phyloP scores from a whole-genome alignment of 495 filamentous ascomycete species.

The Lasiosphaeria miniovina region DNA sequence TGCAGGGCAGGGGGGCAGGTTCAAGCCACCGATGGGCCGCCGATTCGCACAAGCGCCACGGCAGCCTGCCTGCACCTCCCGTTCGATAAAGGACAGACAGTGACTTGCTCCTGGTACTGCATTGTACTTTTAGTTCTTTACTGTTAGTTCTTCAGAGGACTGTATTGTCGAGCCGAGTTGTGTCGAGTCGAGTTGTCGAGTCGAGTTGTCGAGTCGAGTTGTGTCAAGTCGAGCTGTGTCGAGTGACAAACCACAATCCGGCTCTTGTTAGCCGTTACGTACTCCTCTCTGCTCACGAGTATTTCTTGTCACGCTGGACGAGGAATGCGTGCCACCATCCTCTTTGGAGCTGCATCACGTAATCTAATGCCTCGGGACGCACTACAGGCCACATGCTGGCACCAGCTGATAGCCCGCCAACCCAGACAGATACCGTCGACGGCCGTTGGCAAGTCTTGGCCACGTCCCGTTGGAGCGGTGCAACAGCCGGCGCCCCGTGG shows the following conservation, averaged over 20 bases:
- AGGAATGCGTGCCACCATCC: neutral
- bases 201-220: too few relatives aligned
- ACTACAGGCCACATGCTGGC: slow-evolving; percentile 22
- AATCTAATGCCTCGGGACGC: slow-evolving; percentile 19
- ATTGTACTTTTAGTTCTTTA: neutral
- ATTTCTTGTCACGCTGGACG: neutral
- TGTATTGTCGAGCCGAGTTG: too few relatives aligned
- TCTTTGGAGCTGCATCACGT: slow-evolving; percentile 19
- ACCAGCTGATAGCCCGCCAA: slow-evolving; percentile 20
- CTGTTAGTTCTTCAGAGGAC: too few relatives aligned
- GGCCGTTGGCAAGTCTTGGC: too few relatives aligned
- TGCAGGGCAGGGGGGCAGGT: slow-evolving; percentile 3
- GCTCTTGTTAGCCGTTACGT: too few relatives aligned
- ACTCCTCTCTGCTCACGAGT: neutral
- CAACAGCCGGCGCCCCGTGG: slow-evolving; percentile 2
- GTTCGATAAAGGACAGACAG: neutral
- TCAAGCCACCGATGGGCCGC: slow-evolving; percentile 7
- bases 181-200: too few relatives aligned
- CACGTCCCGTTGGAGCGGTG: neutral
- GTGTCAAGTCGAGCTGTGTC: too few relatives aligned
- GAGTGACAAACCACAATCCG: too few relatives aligned
- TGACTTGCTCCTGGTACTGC: neutral
- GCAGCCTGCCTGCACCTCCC: slow-evolving; percentile 5
- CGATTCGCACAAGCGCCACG: slow-evolving; percentile 2
- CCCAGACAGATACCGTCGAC: neutral